Percentiles rank a stretch among this genome's conserved stretches.
These are phyloP conservation scores for Pseudozyma thailandica DNA, from an alignment of 1,284 basidiomycete species.

Conservation along the genomic window DNA sequence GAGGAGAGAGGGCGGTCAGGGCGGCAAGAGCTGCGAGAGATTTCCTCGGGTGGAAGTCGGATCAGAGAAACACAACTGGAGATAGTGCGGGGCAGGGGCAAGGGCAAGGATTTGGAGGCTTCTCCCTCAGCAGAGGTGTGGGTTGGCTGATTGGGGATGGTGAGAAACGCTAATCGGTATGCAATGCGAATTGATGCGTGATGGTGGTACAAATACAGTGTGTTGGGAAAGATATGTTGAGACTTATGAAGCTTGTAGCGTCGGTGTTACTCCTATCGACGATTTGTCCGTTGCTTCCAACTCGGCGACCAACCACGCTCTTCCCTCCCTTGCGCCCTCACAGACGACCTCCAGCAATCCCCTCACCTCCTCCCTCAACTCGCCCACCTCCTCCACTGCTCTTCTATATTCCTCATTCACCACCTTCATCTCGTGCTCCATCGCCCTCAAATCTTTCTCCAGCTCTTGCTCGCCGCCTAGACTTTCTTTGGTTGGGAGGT, in stretches of 20 bases:
- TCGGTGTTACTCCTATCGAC: background rate
- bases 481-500: constrained; percentile 20
- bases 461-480: constrained; percentile 19
- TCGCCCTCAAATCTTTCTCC: constrained; percentile 3
- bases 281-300: constrained; percentile 1
- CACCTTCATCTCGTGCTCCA: constrained; percentile 16
- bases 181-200: background rate
- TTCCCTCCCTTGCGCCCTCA: constrained; percentile 5
- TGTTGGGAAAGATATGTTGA: background rate
- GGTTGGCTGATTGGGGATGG: constrained; percentile 50
- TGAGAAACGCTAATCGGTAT: constrained; percentile 8
- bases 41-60: constrained; percentile 49
- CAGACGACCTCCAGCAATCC: constrained; percentile 9
- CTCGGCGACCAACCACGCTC: constrained; percentile 19
- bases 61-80: background rate
- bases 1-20: constrained; percentile 31
- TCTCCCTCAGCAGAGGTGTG: constrained; percentile 36
- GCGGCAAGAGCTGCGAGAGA: constrained; percentile 48
- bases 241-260: background rate
- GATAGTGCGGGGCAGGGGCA: background rate
- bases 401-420: constrained; percentile 43
- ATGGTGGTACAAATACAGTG: constrained; percentile 8
- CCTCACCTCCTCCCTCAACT: constrained; percentile 20
- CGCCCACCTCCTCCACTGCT: constrained; percentile 20
- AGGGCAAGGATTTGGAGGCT: constrained; percentile 21